phyloP scores from a whole-genome alignment of 305 asterid species.

The Solanum hybrid region DNA sequence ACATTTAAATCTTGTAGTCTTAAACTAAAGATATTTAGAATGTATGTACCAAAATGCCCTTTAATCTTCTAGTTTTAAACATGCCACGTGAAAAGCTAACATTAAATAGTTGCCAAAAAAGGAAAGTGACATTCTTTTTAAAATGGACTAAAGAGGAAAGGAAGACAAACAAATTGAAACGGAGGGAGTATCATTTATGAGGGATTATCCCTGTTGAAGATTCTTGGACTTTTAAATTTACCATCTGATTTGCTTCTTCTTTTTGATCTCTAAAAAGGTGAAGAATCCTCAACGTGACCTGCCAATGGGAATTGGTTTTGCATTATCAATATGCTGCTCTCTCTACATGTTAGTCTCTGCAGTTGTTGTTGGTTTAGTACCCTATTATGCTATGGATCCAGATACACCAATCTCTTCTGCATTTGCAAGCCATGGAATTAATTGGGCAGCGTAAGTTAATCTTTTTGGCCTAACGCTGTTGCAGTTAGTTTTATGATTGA shows the following conservation, averaged over 20 bases:
- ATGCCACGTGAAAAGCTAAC: background rate
- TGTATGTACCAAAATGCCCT: background rate
- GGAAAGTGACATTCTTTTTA: background rate
- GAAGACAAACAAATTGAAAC: background rate
- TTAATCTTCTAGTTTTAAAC: background rate
- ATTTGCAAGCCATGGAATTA: constrained; percentile 58
- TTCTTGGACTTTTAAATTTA: background rate
- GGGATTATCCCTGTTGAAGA: background rate
- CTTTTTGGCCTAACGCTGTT: background rate
- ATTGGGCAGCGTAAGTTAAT: constrained; percentile 88
- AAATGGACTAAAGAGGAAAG: background rate
- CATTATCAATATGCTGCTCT: constrained; percentile 71
- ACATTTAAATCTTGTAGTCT: background rate
- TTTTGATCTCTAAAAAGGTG: constrained; percentile 49
- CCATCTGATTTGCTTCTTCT: background rate
- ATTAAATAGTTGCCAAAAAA: background rate
- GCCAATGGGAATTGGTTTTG: constrained; percentile 85
- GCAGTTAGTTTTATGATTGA: background rate
- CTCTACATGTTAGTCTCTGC: constrained; percentile 95
- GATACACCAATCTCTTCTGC: constrained; percentile 98
- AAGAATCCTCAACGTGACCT: constrained; percentile 90
- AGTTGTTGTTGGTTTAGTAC: constrained; percentile 86
- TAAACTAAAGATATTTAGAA: background rate
- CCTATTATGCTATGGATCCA: constrained; percentile 90
- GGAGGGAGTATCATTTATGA: background rate